These are phyloP conservation scores for Zygosaccharomyces lentus DNA, from an alignment of 805 yeast genomes.

Conservation along the genomic window DNA sequence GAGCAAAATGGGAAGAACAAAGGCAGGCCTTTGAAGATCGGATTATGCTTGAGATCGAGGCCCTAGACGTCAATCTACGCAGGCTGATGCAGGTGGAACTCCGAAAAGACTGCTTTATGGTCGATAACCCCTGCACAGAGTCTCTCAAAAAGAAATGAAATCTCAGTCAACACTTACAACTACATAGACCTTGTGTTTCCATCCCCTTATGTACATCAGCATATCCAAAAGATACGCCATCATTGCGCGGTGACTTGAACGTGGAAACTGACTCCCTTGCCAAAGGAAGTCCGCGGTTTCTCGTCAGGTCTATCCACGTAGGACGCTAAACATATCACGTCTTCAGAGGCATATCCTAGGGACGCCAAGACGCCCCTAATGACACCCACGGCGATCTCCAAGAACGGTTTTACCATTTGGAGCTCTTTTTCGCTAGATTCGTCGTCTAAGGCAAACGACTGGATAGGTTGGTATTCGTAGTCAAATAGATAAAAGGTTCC, in stretches of 20 bases:
- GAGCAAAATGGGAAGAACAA: slow-evolving; percentile 14
- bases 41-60: slow-evolving; percentile 15
- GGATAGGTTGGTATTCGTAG: slow-evolving; percentile 29
- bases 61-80: slow-evolving; percentile 12
- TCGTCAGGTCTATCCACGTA: slow-evolving; percentile 27
- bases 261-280: slow-evolving; percentile 33
- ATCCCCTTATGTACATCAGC: background rate
- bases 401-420: slow-evolving; percentile 30
- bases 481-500: slow-evolving; percentile 40
- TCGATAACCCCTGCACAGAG: slow-evolving; percentile 3
- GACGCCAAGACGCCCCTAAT: slow-evolving; percentile 33
- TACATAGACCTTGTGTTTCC: background rate
- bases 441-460: slow-evolving; percentile 24
- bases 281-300: slow-evolving; percentile 15
- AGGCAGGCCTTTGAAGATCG: slow-evolving; percentile 12
- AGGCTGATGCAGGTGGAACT: slow-evolving; percentile 6
- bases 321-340: slow-evolving; percentile 28
- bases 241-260: slow-evolving; percentile 24
- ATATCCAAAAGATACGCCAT: background rate
- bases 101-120: slow-evolving; percentile 2
- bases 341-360: slow-evolving; percentile 27
- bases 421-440: slow-evolving; percentile 20
- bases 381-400: slow-evolving; percentile 34
- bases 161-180: background rate
- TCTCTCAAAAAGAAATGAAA: slow-evolving; percentile 12